Conservation (phyloP, 768 basidiomycete species). For the Udeniomyces megalosporus region DNA sequence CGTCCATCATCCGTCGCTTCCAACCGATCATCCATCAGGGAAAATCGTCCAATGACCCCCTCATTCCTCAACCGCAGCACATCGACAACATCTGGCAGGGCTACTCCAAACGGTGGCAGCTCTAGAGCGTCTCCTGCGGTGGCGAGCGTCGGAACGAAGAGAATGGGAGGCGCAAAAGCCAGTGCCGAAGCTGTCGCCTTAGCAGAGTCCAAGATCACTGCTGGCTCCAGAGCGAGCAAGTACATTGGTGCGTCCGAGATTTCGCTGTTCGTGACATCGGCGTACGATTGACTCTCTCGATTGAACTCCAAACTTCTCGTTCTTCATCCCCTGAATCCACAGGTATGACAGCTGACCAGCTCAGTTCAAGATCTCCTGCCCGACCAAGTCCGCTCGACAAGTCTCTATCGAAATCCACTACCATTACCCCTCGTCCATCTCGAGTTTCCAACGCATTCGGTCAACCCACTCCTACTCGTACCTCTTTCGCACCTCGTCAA, state of each 20-base stretch:
- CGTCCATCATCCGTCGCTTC: slow-evolving; percentile 72
- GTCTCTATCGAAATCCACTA: not conserved
- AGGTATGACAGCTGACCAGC: slow-evolving; percentile 67
- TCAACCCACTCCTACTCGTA: not conserved
- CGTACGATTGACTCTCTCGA: not conserved
- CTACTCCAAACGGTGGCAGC: slow-evolving; percentile 28
- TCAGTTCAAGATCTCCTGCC: slow-evolving; percentile 40
- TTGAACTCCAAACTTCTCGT: not conserved
- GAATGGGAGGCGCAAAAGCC: too few relatives aligned
- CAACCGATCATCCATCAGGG: slow-evolving; percentile 33
- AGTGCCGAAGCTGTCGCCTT: slow-evolving; percentile 15
- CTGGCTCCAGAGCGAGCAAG: slow-evolving; percentile 68
- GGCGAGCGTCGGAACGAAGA: too few relatives aligned
- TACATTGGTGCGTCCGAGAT: slow-evolving; percentile 36
- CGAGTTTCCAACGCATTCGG: not conserved
- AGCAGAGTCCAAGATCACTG: slow-evolving; percentile 41
- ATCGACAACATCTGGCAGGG: slow-evolving; percentile 17
- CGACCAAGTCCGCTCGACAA: not conserved
- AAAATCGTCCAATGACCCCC: slow-evolving; percentile 35
- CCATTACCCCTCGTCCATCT: not conserved
- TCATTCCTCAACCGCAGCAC: slow-evolving; percentile 23
- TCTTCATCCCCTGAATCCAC: not conserved
- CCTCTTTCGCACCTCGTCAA: not conserved
- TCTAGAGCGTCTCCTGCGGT: too few relatives aligned
- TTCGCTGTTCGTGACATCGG: not conserved